Evolutionary conservation across 2,329 filamentous ascomycete species (phyloP).

Genomic region (Hymenoscyphus fructigenus): DNA sequence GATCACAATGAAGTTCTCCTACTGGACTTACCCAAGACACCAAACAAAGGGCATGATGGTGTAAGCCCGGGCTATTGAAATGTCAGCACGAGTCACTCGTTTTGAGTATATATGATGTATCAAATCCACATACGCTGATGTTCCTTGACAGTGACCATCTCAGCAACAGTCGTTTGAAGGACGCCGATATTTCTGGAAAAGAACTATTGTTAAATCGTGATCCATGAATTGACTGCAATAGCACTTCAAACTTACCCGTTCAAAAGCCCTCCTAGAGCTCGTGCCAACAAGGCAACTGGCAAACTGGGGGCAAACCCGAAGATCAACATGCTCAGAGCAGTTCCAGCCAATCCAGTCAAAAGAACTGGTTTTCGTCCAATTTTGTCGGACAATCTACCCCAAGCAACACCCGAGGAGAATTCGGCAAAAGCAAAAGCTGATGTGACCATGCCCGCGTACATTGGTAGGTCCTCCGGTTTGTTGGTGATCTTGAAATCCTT

Average conservation of each 20-base stretch:
- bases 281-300: conserved; percentile 78
- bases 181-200: conserved; percentile 80
- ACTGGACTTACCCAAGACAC: conserved; percentile 76
- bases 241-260: conserved; percentile 68
- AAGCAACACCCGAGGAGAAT: conserved; percentile 87
- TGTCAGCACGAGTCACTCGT: conserved; percentile 32
- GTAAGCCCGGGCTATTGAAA: conserved; percentile 73
- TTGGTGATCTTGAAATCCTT: conserved; percentile 83
- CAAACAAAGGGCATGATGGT: conserved; percentile 98
- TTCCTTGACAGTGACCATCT: conserved; percentile 88
- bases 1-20: not conserved
- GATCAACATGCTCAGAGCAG: conserved; percentile 85
- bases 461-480: conserved; percentile 75
- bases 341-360: conserved; percentile 84
- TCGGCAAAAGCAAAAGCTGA: conserved; percentile 95
- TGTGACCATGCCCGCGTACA: conserved; percentile 94
- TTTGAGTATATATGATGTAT: conserved; percentile 15
- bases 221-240: not conserved
- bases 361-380: conserved; percentile 92
- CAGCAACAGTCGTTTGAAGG: conserved; percentile 90
- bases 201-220: not conserved
- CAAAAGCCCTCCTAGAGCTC: conserved; percentile 83
- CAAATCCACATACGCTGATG: conserved; percentile 74
- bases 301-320: conserved; percentile 89
- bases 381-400: conserved; percentile 89